Evolutionary conservation across 345 rosid species (phyloP), one percentile per base, ranked within the genome.

Genomic region (Eucalyptus brandiana): DNA sequence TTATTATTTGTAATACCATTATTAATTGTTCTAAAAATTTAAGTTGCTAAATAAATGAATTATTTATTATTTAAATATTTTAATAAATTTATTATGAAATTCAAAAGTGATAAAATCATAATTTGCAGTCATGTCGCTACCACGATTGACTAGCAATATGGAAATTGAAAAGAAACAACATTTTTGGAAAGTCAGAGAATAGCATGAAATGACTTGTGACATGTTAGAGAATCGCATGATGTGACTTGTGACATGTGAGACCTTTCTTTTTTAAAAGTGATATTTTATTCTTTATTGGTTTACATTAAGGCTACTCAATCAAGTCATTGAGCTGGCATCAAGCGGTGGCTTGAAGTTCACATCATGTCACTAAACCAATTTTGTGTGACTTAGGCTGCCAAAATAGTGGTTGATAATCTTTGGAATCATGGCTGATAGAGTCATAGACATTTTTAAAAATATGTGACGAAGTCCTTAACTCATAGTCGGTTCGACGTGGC

Each of bases 1-100:
- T 1, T 1, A 51, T 51, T 51, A 51, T 50, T 1, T 51, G 8
- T 51, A 49, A 0, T 14, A 49, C 2, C 17, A 49, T 15, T 5
- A 2, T 48, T 4, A 1, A 48, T 9, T 48, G 50, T 48, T 48
- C 0, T 48, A 48, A 3, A 47, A 47, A 1, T 47, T 47, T 47
- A 47, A 44, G 4, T 0, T 47, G 0, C 2, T 48, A 48, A 2
- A 48, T 48, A 2, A 4, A 48, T 0, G 16, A 1, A 48, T 48
- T 48, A 2, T 48, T 48, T 48, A 48, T 48, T 1, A 48, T 48
- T 48, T 48, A 48, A 48, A 48, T 48, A 5, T 48, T 13, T 48
- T 4, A 48, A 13, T 2, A 48, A 13, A 48, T 48, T 48, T 13
- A 48, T 62, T 30, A 7, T 62, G 5, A 32, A 13, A 30, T 62